These are phyloP conservation scores for Paraglomus brasilianum DNA, from an alignment of 192 early-diverging fungal species.

Conservation along the genomic window DNA sequence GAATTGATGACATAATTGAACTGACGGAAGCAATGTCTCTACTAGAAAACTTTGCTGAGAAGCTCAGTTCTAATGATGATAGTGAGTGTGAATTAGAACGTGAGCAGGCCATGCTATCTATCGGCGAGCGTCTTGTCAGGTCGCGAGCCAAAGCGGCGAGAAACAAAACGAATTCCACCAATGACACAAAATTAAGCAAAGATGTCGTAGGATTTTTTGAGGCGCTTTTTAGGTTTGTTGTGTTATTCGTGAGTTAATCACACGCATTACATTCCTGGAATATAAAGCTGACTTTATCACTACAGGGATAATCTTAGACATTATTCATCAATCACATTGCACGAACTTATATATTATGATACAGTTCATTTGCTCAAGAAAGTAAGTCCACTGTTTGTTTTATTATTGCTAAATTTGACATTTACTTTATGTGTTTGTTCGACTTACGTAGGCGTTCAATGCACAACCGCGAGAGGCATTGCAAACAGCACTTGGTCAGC, in stretches of 20 bases:
- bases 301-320: conserved; percentile 48
- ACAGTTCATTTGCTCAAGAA: conserved; percentile 70
- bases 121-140: too few relatives aligned
- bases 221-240: conserved; percentile 45
- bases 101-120: too few relatives aligned
- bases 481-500: conserved; percentile 79
- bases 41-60: not conserved
- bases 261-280: not conserved
- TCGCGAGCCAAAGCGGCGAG: too few relatives aligned
- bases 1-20: too few relatives aligned
- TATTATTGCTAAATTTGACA: not conserved
- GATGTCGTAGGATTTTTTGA: conserved; percentile 44
- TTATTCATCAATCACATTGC: conserved; percentile 62
- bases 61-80: too few relatives aligned
- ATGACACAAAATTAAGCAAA: conserved; percentile 33
- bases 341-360: conserved; percentile 82
- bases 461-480: conserved; percentile 81
- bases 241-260: not conserved
- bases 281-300: conserved; percentile 14
- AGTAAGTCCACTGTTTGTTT: conserved; percentile 43
- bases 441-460: conserved; percentile 63
- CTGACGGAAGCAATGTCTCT: conserved; percentile 12
- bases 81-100: too few relatives aligned
- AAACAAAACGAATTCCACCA: not conserved
- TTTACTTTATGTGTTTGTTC: not conserved